Evolutionary conservation across 164 flowering plant species (phyloP).

Genomic region (Vitis riparia): DNA sequence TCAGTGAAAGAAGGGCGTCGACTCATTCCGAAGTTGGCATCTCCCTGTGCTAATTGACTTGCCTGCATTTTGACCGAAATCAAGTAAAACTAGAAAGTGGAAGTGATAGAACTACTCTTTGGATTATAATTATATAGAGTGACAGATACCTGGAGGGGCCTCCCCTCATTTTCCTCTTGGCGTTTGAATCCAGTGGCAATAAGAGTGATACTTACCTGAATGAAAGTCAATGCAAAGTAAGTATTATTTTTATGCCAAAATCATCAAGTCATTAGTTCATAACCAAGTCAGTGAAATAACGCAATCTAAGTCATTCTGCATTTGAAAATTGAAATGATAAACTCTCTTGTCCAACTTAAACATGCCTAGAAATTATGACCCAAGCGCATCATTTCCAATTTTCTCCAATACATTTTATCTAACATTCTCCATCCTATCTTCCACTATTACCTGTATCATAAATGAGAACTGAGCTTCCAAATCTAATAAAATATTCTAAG

Average conservation of each 20-base stretch:
- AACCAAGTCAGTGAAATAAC: not conserved
- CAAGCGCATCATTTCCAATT: too few relatives aligned
- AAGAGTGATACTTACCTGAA: conserved; percentile 79
- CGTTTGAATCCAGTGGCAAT: conserved; percentile 97
- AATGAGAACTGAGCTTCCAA: too few relatives aligned
- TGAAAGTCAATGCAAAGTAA: not conserved
- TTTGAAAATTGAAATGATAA: not conserved
- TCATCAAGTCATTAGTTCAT: not conserved
- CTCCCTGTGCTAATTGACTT: conserved; percentile 49
- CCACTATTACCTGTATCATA: too few relatives aligned
- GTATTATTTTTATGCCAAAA: not conserved
- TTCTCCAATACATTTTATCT: too few relatives aligned
- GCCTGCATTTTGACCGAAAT: conserved; percentile 35
- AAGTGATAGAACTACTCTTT: not conserved
- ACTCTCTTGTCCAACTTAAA: too few relatives aligned
- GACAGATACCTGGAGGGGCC: conserved; percentile 58
- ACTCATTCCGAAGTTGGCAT: conserved; percentile 40
- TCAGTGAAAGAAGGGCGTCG: conserved; percentile 59
- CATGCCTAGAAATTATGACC: too few relatives aligned
- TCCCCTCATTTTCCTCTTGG: conserved; percentile 79
- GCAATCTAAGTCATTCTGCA: not conserved
- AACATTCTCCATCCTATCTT: too few relatives aligned
- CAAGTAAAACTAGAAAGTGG: not conserved
- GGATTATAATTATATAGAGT: not conserved
- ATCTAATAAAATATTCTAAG: too few relatives aligned